Evolutionary conservation across 306 rosid species (phyloP), one percentile per base, ranked within the genome.

Genomic region (Vigna hirtella): DNA sequence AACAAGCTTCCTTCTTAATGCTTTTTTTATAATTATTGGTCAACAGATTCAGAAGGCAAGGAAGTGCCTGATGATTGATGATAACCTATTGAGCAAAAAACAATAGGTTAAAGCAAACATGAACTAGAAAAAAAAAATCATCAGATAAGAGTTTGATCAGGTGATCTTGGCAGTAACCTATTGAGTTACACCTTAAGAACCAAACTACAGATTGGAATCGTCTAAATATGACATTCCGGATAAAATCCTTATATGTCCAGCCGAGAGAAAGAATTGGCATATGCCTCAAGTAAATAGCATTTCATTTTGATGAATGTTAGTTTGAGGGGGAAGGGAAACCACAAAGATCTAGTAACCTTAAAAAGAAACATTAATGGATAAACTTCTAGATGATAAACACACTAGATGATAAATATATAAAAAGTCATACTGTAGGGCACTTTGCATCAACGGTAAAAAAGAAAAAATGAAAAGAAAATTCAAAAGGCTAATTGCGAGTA

Each of bases 1-100:
- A 94, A 84, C 97, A 94, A 38, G 98, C 98, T 85, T 94, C 98
- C 85, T 94, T 94, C 89, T 94, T 94, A 80, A 94, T 94, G 89
- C 98, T 91, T 83, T 91, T 94, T 77, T 94, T 94, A 70, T 91
- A 86, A 88, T 92, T 94, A 83, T 87, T 89, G 16, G 81, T 85
- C 90, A 94, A 83, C 20, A 94, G 86, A 73, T 67, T 89, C 71
- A 89, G 85, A 63, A 94, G 85, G 77, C 96, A 87, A 58, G 94
- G 96, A 51, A 94, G 91, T 43, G 96, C 90, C 86, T 88, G 94
- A 52, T 91, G 96, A 53, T 85, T 87, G 81, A 94, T 91, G 55
- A 94, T 92, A 67, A 90, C 91, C 98, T 94, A 66, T 20, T 36
- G 64, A 36, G 55, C 13, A 80, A 67, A 62, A 62, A 69, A 67